Conservation (phyloP, 352 stramenopile genomes). For the Globisporangium okanoganense region DNA sequence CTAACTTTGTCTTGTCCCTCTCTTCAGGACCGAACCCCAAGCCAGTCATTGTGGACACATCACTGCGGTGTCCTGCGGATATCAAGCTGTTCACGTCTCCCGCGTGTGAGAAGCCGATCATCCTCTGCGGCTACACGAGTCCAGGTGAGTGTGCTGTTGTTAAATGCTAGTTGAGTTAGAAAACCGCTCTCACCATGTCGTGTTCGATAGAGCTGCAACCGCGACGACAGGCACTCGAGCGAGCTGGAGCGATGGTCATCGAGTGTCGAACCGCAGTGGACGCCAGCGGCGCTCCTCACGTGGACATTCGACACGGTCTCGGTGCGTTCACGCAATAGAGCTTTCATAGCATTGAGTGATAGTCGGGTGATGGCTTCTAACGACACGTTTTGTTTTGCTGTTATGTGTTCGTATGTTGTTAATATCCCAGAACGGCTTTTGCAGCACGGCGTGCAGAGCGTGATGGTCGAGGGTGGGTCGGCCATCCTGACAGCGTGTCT, state of each 20-base stretch:
- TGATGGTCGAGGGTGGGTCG: conserved; percentile 85
- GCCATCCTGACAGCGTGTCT: conserved; percentile 75
- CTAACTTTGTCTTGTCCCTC: neutral
- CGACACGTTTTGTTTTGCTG: neutral
- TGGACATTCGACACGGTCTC: conserved; percentile 61
- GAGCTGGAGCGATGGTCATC: conserved; percentile 40
- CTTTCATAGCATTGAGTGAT: too few species aligned
- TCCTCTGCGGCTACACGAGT: conserved; percentile 42
- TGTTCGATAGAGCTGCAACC: conserved; percentile 27
- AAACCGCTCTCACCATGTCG: neutral
- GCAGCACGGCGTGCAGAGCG: conserved; percentile 38
- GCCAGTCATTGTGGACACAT: conserved; percentile 75
- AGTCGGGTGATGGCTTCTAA: neutral
- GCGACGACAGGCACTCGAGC: conserved; percentile 37
- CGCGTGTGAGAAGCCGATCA: conserved; percentile 64
- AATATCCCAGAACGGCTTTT: conserved; percentile 33
- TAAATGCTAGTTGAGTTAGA: too few species aligned
- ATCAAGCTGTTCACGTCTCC: conserved; percentile 80
- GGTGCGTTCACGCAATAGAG: too few species aligned
- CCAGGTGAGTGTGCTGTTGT: conserved; percentile 17
- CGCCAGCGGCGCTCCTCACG: conserved; percentile 19
- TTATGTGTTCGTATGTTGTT: neutral
- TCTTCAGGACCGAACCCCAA: conserved; percentile 49
- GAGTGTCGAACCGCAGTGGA: conserved; percentile 24
- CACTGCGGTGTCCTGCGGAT: conserved; percentile 49